Conservation (phyloP, 2,329 filamentous ascomycete genomes). For the Cryoendolithus antarcticus region DNA sequence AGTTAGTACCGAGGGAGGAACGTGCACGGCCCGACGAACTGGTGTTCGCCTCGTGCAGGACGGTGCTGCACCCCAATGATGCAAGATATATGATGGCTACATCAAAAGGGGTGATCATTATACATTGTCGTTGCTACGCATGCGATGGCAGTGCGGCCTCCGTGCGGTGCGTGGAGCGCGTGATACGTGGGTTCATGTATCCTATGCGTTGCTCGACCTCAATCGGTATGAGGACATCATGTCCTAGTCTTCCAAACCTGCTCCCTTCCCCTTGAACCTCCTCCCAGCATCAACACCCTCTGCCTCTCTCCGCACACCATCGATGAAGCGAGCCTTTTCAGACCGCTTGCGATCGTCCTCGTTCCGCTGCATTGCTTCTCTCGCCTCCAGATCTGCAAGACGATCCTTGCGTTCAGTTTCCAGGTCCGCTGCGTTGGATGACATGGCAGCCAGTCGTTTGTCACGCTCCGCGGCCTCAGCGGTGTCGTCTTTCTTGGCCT, state of each 20-base stretch:
- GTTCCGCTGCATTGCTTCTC: conserved; percentile 52
- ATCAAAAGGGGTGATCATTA: too few relatives aligned
- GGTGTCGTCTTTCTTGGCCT: conserved; percentile 7
- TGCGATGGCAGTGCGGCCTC: too few relatives aligned
- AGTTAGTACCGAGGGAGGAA: too few relatives aligned
- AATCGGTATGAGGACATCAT: too few relatives aligned
- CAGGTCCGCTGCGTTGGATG: conserved; percentile 41
- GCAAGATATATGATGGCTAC: too few relatives aligned
- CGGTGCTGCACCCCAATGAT: too few relatives aligned
- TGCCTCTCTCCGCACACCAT: conserved; percentile 20
- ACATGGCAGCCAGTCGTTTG: conserved; percentile 29
- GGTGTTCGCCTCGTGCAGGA: too few relatives aligned
- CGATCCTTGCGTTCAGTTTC: conserved; percentile 59
- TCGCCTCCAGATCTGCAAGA: conserved; percentile 52
- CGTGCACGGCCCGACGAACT: too few relatives aligned
- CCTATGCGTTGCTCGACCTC: too few relatives aligned
- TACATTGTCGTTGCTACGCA: too few relatives aligned
- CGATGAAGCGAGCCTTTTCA: conserved; percentile 25
- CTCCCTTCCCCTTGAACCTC: conserved; percentile 13
- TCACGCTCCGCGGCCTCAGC: conserved; percentile 24
- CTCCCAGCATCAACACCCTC: conserved; percentile 19
- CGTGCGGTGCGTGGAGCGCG: too few relatives aligned
- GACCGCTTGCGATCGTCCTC: conserved; percentile 45
- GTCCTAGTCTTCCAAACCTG: conserved; percentile 4
- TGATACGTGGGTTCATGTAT: too few relatives aligned